Percentiles rank a stretch among this genome's conserved stretches.
Conservation (phyloP, 2,329 filamentous ascomycete species). For the Verticillium alfalfae region DNA sequence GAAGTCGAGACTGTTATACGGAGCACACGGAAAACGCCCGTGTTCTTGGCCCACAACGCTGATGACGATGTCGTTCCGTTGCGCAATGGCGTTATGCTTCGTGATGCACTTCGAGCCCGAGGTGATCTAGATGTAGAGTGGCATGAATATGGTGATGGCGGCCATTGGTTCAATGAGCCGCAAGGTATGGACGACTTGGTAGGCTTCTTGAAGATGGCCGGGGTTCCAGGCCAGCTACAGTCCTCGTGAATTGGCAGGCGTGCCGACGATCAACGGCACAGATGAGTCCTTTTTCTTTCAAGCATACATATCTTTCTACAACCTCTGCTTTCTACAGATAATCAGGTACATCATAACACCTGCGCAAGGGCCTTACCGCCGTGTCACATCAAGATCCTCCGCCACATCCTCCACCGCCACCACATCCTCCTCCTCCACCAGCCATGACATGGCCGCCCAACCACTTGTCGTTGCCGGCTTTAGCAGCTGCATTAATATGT, state of each 20-base stretch:
- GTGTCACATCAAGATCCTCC: not conserved
- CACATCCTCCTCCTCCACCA: constrained; percentile 12
- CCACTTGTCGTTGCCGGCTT: not conserved
- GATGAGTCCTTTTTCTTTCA: no score
- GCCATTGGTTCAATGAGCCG: constrained; percentile 20
- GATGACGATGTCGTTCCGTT: constrained; percentile 22
- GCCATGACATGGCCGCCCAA: constrained; percentile 6
- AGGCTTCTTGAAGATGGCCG: constrained; percentile 8
- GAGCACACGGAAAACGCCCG: constrained; percentile 5
- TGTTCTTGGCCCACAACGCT: constrained; percentile 19
- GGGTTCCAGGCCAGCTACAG: not conserved
- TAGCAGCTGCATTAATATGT: not conserved
- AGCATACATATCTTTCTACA: no score
- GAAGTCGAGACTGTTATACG: not conserved
- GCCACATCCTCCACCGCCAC: constrained; percentile 8
- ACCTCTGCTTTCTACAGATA: not conserved
- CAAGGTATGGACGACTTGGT: constrained; percentile 17
- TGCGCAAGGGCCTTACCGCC: not conserved
- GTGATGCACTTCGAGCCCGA: constrained; percentile 11
- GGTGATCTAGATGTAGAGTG: constrained; percentile 13
- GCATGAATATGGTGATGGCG: constrained; percentile 20
- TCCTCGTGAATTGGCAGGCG: not conserved
- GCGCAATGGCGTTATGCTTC: constrained; percentile 15
- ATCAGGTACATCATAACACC: not conserved
- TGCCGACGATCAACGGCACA: no score